Evolutionary conservation across 148 eudicot genomes (phyloP), one percentile per base, ranked within the genome.

Genomic region (Amaranthus hypochondriacus): DNA sequence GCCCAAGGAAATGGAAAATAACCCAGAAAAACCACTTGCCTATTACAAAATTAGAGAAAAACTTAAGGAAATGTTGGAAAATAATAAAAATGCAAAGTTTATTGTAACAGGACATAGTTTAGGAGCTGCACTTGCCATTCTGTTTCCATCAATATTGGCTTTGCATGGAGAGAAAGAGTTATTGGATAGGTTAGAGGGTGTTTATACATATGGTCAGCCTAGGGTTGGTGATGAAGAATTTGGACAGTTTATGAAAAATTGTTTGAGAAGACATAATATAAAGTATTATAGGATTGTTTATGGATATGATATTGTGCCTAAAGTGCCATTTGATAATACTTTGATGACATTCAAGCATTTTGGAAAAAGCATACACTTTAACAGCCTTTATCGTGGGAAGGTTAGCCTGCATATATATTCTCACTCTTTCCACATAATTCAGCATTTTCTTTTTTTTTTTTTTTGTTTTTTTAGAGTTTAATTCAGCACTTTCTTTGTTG

Each of bases 161-260:
- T 62, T 84, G 48, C 91, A 90, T 54, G 67, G 63, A 7, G 92
- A 90, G 73, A 56, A 21, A 0, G 62, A 48, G 21, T 4, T 92
- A 51, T 51, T 92, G 11, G 65, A 76, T 47, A 83, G 86, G 52
- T 54, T 88, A 18, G 85, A 83, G 52, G 91, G 77, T 0, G 66
- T 92, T 3, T 90, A 92, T 58, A 92, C 96, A 2, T 92, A 81
- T 59, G 97, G 97, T 7, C 96, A 92, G 61, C 96, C 97, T 4
- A 87, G 89, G 67, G 91, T 92, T 48, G 97, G 97, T 15, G 85
- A 92, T 75, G 78, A 53, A 49, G 68, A 51, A 46, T 88, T 90
- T 69, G 87, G 89, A 0, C 51, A 71, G 9, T 84, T 78, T 56
- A 82, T 88, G 90, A 77, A 68, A 43, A 71, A 21, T 11, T 53